Evolutionary conservation across 2,329 filamentous ascomycete species (phyloP), one percentile per base, ranked within the genome.

Genomic region (Aspergillus sp.): DNA sequence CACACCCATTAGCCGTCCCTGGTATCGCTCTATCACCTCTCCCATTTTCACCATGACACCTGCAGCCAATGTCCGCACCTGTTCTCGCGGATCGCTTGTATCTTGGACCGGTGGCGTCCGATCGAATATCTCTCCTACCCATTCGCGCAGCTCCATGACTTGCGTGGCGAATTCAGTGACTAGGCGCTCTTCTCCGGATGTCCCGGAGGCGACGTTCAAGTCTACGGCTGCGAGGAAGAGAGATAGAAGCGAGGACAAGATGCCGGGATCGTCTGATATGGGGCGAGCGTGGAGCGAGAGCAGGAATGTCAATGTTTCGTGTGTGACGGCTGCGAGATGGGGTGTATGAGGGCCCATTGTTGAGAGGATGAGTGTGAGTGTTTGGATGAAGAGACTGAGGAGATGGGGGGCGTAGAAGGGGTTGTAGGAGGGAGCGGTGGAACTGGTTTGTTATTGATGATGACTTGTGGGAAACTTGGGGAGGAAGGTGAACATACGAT

Each of bases 141-240:
- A 99, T 70, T 92, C 90, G 69, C 91, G 86, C 61, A 91, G 90
- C 82, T 98, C 94, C 55, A 96, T 83, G 21, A 98, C 79, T 74
- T 94, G 88, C 58, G 87, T 86, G 0, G 90, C 88, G 68, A 92
- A 86, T 59, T 89, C 86, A 61, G 88, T 86, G 52, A 91, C 94
- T 2, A 99, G 75, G 1, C 87, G 82, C 67, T 92, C 87, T 52
- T 87, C 84, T 36, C 85, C 87, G 5, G 72, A 74, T 19, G 71
- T 72, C 5, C 79, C 79, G 5, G 75, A 76, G 17, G 73, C 77
- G 30, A 78, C 79, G 62, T 96, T 96, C 39, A 96, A 83, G 70
- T 97, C 92, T 13, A 99, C 77, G 55, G 97, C 74, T 6, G 91
- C 90, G 53, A 97, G 81, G 61, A 97, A 85, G 1, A 89, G 87